phyloP scores from a whole-genome alignment of 805 yeast species.

The Zygotorulaspora florentina region DNA sequence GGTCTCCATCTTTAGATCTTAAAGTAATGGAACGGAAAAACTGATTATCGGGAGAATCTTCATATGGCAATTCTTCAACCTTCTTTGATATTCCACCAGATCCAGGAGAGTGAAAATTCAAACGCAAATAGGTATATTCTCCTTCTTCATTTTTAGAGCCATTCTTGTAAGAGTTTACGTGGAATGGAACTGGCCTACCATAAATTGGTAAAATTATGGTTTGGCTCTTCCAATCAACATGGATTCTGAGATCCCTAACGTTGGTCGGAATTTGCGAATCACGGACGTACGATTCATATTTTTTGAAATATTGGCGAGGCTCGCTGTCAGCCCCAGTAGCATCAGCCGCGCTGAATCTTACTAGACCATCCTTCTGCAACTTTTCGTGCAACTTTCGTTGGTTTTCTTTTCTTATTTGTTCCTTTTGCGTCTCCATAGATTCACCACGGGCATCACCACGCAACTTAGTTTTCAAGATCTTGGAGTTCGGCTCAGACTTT shows the following conservation, averaged over 20 bases:
- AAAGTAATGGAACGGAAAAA: constrained; percentile 83
- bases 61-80: constrained; percentile 83
- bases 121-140: constrained; percentile 82
- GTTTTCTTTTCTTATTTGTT: constrained; percentile 73
- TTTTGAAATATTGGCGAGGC: constrained; percentile 63
- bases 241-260: constrained; percentile 79
- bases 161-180: constrained; percentile 86
- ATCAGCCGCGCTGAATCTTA: constrained; percentile 75
- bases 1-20: constrained; percentile 84
- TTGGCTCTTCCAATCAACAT: constrained; percentile 82
- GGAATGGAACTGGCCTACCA: constrained; percentile 98
- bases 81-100: constrained; percentile 64
- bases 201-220: constrained; percentile 85
- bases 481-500: constrained; percentile 44
- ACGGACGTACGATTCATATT: constrained; percentile 89
- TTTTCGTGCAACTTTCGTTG: constrained; percentile 81
- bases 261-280: constrained; percentile 86
- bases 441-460: constrained; percentile 65
- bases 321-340: constrained; percentile 52
- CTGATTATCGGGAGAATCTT: constrained; percentile 78
- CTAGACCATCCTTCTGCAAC: constrained; percentile 81
- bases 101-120: constrained; percentile 93
- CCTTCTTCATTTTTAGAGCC: constrained; percentile 97
- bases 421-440: constrained; percentile 70
- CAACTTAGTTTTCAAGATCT: constrained; percentile 71